A percentile compares a stretch with the other conserved stretches of the same genome.
These are phyloP conservation scores for Cephaloascus fragrans DNA, from an alignment of 805 yeast genomes.

Conservation along the genomic window DNA sequence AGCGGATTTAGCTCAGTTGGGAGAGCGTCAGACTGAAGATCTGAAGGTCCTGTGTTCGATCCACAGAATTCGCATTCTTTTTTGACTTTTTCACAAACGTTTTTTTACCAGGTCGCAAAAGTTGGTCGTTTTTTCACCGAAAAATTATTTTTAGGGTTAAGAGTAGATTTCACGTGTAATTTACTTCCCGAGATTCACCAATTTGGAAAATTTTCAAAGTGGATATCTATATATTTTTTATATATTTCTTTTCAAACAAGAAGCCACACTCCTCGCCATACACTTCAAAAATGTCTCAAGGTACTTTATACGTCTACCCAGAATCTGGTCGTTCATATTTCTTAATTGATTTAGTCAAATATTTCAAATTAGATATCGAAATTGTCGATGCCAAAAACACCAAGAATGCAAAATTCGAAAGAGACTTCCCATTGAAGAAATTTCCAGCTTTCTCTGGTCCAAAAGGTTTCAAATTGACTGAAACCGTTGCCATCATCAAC, in stretches of 20 bases:
- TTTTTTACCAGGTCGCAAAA: too few relatives aligned
- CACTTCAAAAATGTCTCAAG: constrained; percentile 1
- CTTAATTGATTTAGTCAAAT: constrained; percentile 22
- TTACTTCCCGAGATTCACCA: too few relatives aligned
- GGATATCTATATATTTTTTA: too few relatives aligned
- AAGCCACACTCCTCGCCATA: too few relatives aligned
- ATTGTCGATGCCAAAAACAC: constrained; percentile 13
- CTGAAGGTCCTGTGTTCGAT: constrained; percentile 88
- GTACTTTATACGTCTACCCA: constrained; percentile 1
- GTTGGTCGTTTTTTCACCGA: too few relatives aligned
- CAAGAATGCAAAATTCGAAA: constrained; percentile 12
- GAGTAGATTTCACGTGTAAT: too few relatives aligned
- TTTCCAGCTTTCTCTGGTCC: constrained; percentile 32
- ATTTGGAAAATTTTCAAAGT: too few relatives aligned
- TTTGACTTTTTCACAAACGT: not conserved
- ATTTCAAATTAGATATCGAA: constrained; percentile 27
- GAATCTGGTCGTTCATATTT: not conserved
- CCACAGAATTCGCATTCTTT: constrained; percentile 56
- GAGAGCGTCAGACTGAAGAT: constrained; percentile 17
- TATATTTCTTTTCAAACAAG: too few relatives aligned
- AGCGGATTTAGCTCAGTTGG: constrained; percentile 5
- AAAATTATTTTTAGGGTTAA: too few relatives aligned
- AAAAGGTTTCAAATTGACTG: constrained; percentile 34
- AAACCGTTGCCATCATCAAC: constrained; percentile 28
- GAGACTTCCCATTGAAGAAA: constrained; percentile 26